Evolutionary conservation across 495 filamentous ascomycete species (phyloP).

Genomic region (Penicillium goetzii): DNA sequence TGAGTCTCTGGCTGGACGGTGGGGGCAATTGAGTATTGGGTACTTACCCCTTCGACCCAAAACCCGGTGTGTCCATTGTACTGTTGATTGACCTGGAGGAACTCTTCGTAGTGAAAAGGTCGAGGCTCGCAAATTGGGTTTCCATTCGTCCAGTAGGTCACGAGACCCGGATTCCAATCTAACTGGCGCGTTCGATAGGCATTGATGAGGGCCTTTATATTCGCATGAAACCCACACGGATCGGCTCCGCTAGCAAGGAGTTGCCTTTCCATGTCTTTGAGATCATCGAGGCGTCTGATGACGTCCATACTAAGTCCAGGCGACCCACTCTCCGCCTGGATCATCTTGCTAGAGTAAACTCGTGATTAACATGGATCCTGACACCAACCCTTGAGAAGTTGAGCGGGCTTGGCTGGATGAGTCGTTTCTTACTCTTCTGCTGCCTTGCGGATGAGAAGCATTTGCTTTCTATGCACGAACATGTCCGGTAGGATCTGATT

Average conservation of each 20-base stretch:
- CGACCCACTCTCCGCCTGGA: neutral
- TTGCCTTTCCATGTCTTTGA: neutral
- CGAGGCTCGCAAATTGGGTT: constrained; percentile 4
- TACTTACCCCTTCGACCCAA: constrained; percentile 6
- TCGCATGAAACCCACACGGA: neutral
- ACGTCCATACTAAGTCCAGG: neutral
- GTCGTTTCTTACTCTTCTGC: neutral
- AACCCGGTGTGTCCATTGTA: constrained; percentile 3
- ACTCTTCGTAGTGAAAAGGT: constrained; percentile 10
- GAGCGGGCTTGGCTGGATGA: neutral
- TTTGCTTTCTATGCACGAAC: neutral
- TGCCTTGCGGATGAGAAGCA: neutral
- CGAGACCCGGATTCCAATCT: constrained; percentile 7
- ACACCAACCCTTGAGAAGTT: neutral
- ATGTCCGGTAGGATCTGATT: neutral
- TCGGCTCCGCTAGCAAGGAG: neutral
- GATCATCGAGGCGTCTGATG: neutral
- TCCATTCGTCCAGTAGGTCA: constrained; percentile 14
- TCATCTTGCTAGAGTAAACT: neutral
- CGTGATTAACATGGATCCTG: neutral
- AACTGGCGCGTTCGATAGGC: constrained; percentile 1
- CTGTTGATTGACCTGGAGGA: neutral
- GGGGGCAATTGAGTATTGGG: no score
- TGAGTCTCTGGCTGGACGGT: no score
- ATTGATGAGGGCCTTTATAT: neutral